Evolutionary conservation across 1,284 basidiomycete genomes (phyloP), one percentile per base, ranked within the genome.

Genomic region (Ustilago vetiveriae): DNA sequence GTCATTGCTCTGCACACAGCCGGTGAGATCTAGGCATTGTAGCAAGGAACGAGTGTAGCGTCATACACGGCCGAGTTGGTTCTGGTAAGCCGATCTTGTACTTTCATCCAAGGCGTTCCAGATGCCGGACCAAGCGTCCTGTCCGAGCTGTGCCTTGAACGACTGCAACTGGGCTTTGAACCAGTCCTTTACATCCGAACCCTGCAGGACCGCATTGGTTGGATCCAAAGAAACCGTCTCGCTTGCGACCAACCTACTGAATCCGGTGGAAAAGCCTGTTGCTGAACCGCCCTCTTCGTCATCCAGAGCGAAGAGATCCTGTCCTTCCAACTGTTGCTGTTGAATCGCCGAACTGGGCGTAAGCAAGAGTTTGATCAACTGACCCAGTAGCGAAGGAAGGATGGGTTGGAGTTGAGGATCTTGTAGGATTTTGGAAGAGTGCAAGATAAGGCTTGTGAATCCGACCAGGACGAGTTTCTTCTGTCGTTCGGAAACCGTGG

Each of bases 401-500:
- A n/a, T n/a, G n/a, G n/a, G n/a, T n/a, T n/a, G n/a, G 2, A 87
- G 84, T n/a, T 85, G 85, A 0, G 90, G 87, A 35, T 86, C 86
- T 38, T 92, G 32, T 11, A 6, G 81, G 86, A 93, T 91, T 37
- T 86, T 78, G 22, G 84, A 82, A 4, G 43, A 32, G 1, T 41
- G n/a, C 38, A 99, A 84, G 67, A 98, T 83, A 29, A 89, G 86
- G 6, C 27, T 29, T 13, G 89, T 89, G 55, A 95, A 80, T 11
- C 94, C 95, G n/a, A 96, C 88, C 9, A 87, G 88, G 9, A 89
- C 89, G 22, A 94, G 84, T 80, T 94, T 95, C 30, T 92, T 87
- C 75, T 94, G 90, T 80, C 90, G 90, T 49, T 87, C 86, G 0
- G 89, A 87, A 75, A 92, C 88, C 81, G 92, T 92, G 3, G 90